Evolutionary conservation across 2,329 filamentous ascomycete species (phyloP), one percentile per base, ranked within the genome.

Genomic region (Neofusicoccum umdonicola): DNA sequence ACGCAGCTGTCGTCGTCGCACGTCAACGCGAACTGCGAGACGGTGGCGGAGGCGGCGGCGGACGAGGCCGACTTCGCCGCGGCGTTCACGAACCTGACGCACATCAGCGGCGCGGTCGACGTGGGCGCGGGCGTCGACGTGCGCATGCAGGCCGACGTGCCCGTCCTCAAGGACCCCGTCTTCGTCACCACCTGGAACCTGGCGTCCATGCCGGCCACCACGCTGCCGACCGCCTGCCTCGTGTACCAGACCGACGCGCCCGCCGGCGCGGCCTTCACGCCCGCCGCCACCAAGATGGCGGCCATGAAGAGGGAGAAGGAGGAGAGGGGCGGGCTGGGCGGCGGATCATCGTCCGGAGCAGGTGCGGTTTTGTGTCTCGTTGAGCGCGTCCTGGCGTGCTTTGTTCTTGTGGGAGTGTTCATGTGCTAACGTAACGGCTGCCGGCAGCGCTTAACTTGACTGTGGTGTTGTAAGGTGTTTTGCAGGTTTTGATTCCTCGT

Each of bases 201-300:
- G 27, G 56, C 56, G n/a, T 47, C 42, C 41, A 47, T 60, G 41
- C 56, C 56, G 2, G 56, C 56, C 0, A 60, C 56, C 4, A 60
- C 41, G 27, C 42, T 60, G 56, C 56, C 56, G 2, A 60, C 56
- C 8, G 56, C 56, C 4, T 60, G 56, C 2, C 42, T 60, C 15
- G 56, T 60, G 5, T 60, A 60, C 56, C 56, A 60, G 41, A 60
- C 41, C 4, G 56, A 27, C 31, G 56, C 56, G 31, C 56, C 56
- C 3, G 41, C 42, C 9, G 42, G 42, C 39, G 42, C 56, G 3
- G 41, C 41, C 1, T 60, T 60, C 31, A 60, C 56, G n/a, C 56
- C 56, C 3, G 56, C 56, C 2, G 56, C 56, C n/a, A 60, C 56
- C 5, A 60, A 47, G 56, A 11, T 60, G 1, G 56, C 56, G n/a